These are phyloP conservation scores for Nitzschia sp. DNA, from an alignment of 108 stramenopile species.

Conservation along the genomic window DNA sequence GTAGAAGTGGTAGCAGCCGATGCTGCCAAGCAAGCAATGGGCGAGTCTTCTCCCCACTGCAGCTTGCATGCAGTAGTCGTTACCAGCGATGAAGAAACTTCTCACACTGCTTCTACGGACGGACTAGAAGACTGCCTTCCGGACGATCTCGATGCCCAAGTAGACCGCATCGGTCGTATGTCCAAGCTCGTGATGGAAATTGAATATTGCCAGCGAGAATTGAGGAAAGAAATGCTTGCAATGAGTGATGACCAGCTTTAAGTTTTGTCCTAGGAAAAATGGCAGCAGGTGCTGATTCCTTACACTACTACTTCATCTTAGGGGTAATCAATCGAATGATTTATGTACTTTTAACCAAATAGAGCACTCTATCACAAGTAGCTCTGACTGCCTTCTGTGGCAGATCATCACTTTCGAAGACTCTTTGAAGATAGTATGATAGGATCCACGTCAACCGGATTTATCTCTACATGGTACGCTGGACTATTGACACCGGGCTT, in stretches of 20 bases:
- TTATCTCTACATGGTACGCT: no score
- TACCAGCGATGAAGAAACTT: neutral
- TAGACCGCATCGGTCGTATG: conserved; percentile 2
- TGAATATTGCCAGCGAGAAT: conserved; percentile 2
- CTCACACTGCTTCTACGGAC: neutral
- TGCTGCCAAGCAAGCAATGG: neutral
- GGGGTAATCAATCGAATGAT: no score
- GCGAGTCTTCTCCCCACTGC: neutral
- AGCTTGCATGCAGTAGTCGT: neutral
- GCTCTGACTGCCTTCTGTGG: no score
- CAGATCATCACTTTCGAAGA: no score
- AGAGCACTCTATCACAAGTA: no score
- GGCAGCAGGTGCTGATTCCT: no score
- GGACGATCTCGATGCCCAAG: neutral
- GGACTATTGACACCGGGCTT: no score
- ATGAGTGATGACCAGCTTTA: neutral
- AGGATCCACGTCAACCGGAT: no score
- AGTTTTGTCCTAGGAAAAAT: neutral
- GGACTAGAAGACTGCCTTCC: neutral
- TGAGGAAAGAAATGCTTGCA: neutral
- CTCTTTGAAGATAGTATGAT: no score
- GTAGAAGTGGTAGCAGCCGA: neutral
- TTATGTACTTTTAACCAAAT: no score
- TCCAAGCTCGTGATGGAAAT: neutral
- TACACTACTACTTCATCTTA: no score